These are phyloP conservation scores for Gonium pectorale DNA, from an alignment of 139 green algal species.

Conservation along the genomic window DNA sequence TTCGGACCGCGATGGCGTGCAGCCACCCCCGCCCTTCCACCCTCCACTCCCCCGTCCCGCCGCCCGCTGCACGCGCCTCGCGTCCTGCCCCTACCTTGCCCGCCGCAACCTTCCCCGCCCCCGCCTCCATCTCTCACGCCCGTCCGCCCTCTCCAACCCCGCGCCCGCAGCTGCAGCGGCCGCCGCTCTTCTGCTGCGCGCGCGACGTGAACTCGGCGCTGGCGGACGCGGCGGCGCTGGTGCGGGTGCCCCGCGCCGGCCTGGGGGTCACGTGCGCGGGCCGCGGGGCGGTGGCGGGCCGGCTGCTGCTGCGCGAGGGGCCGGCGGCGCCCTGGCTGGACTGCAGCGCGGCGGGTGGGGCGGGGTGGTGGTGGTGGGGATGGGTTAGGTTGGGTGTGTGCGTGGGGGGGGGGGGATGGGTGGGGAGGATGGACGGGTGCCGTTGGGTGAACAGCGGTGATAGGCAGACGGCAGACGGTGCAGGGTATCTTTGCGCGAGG, in stretches of 20 bases:
- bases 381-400: too few relatives aligned
- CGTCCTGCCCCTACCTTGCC: background rate
- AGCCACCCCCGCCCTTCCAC: too few relatives aligned
- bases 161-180: constrained; percentile 52
- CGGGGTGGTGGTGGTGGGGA: background rate
- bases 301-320: constrained; percentile 64
- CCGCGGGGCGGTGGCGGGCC: constrained; percentile 76
- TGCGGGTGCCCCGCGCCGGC: constrained; percentile 68
- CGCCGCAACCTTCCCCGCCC: background rate
- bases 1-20: too few relatives aligned
- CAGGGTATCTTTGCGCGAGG: too few relatives aligned
- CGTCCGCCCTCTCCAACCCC: background rate
- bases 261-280: constrained; percentile 75
- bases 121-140: background rate
- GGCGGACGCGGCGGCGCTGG: constrained; percentile 67
- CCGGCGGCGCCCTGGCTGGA: constrained; percentile 59
- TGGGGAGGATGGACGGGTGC: too few relatives aligned
- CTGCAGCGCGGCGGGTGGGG: constrained; percentile 55
- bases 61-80: background rate
- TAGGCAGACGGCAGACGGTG: too few relatives aligned
- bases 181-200: constrained; percentile 57
- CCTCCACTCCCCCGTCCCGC: background rate
- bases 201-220: constrained; percentile 71
- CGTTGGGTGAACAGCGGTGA: too few relatives aligned
- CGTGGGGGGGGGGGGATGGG: too few relatives aligned